Conservation (phyloP, 768 basidiomycete species). For the Mycena galericulata region DNA sequence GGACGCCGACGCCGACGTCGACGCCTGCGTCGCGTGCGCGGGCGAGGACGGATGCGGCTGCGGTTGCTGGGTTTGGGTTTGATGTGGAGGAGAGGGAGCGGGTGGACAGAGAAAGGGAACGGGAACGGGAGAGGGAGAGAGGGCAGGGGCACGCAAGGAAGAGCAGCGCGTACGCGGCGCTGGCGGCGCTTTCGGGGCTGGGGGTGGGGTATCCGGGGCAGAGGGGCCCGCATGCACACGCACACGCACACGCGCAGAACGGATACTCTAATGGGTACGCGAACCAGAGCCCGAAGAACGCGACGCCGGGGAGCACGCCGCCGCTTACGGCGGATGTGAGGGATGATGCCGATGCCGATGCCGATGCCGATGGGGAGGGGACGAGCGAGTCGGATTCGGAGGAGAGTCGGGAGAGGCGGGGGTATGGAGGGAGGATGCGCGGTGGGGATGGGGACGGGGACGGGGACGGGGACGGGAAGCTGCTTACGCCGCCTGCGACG, state of each 20-base stretch:
- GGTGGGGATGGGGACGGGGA: conserved; percentile 28
- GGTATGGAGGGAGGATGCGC: not conserved
- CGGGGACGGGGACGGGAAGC: conserved; percentile 12
- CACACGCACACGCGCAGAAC: not conserved
- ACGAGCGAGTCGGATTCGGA: conserved; percentile 35
- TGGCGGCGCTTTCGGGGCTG: conserved; percentile 25
- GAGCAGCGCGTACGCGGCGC: conserved; percentile 36
- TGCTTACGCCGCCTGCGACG: conserved; percentile 43
- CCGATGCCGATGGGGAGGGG: conserved; percentile 36
- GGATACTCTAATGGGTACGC: not conserved
- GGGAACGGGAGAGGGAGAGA: not conserved
- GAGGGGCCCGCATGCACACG: too few species aligned
- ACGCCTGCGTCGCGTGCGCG: not conserved
- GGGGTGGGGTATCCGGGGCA: not conserved
- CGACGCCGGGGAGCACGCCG: conserved; percentile 35
- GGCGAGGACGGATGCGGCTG: conserved; percentile 16
- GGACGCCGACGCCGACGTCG: too few species aligned
- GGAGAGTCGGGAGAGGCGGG: conserved; percentile 37
- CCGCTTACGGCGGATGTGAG: conserved; percentile 30
- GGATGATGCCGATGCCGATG: conserved; percentile 22
- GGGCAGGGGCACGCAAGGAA: conserved; percentile 29
- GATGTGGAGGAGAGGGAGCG: not conserved
- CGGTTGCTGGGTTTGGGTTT: conserved; percentile 13
- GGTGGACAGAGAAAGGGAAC: not conserved
- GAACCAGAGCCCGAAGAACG: not conserved